phyloP scores from a whole-genome alignment of 2,329 filamentous ascomycete species.

The Sporothrix pseudoabietina region DNA sequence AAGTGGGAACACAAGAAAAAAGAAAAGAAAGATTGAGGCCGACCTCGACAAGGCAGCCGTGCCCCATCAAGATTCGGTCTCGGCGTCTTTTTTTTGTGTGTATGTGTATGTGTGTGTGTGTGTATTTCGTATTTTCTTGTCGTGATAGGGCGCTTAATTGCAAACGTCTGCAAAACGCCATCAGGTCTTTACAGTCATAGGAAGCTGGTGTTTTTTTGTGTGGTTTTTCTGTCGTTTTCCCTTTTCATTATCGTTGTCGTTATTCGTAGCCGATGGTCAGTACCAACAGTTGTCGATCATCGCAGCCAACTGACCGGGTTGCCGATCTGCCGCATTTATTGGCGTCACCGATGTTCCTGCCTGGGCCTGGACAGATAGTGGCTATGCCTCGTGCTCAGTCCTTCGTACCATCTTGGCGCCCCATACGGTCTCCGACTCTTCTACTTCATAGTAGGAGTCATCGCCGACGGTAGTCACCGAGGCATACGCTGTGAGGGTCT shows the following conservation, averaged over 20 bases:
- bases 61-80: neutral
- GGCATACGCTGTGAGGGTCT: constrained; percentile 49
- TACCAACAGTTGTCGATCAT: neutral
- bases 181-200: neutral
- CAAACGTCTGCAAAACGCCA: neutral
- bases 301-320: neutral
- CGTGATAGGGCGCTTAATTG: neutral
- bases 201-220: neutral
- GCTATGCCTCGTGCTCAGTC: constrained; percentile 47
- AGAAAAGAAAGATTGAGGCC: neutral
- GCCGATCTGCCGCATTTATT: neutral
- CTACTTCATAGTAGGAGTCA: constrained; percentile 48
- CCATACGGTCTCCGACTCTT: constrained; percentile 48
- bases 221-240: neutral
- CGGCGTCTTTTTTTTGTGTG: neutral
- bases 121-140: neutral
- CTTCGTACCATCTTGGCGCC: constrained; percentile 48
- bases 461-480: constrained; percentile 52
- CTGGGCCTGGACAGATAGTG: neutral
- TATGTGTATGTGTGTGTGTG: too few relatives aligned
- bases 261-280: neutral
- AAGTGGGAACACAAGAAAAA: constrained; percentile 9
- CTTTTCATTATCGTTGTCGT: neutral
- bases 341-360: neutral
- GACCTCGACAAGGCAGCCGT: constrained; percentile 16